Conservation (phyloP, 257 asterid genomes). For the Solanum paucissectum region DNA sequence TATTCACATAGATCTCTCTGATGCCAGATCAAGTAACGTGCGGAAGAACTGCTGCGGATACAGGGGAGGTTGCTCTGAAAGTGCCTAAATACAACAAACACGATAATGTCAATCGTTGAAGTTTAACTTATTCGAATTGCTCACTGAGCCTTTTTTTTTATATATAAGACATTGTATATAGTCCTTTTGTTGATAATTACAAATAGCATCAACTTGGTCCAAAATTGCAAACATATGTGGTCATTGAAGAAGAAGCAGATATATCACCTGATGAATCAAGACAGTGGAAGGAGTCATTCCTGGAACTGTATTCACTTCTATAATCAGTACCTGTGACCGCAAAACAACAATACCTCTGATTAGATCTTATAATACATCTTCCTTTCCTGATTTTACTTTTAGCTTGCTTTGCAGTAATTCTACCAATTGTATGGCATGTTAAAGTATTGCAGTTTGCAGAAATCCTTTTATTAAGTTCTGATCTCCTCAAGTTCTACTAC, state of each 20-base stretch:
- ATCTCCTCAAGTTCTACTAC: background rate
- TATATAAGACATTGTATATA: background rate
- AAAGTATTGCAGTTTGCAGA: background rate
- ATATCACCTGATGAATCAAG: slow-evolving; percentile 73
- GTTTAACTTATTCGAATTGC: background rate
- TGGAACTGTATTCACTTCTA: slow-evolving; percentile 83
- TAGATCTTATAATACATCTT: background rate
- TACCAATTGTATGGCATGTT: background rate
- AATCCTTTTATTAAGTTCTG: background rate
- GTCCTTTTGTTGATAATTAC: background rate
- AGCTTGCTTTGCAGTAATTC: background rate
- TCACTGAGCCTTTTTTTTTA: background rate
- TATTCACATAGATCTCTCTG: slow-evolving; percentile 26
- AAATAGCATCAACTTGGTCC: background rate
- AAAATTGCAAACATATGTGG: background rate
- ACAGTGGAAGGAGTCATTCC: slow-evolving; percentile 98
- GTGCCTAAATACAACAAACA: slow-evolving; percentile 39
- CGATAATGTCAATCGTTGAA: background rate
- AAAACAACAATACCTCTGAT: background rate
- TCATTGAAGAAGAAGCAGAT: background rate
- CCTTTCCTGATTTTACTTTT: background rate
- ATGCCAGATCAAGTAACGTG: slow-evolving; percentile 58
- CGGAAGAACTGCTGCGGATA: slow-evolving; percentile 80
- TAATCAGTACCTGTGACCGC: slow-evolving; percentile 53
- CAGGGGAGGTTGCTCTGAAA: slow-evolving; percentile 72